Conservation (phyloP, 257 asterid species). For the Eucommia ulmoides region DNA sequence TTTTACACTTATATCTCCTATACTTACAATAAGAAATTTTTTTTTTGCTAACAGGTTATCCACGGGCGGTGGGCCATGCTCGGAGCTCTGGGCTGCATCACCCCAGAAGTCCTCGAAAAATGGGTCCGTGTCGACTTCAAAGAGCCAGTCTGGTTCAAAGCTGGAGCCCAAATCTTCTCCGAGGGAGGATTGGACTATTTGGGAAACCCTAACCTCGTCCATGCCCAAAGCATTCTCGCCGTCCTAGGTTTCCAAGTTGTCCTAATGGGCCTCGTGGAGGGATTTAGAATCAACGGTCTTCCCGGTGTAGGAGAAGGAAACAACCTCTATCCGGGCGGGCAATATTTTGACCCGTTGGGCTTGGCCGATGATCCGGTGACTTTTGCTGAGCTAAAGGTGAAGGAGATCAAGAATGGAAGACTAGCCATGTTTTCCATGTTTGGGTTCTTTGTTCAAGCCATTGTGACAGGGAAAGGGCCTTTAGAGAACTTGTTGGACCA, state of each 20-base stretch:
- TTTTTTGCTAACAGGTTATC: slow-evolving; percentile 58
- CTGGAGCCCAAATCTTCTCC: slow-evolving; percentile 65
- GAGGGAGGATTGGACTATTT: slow-evolving; percentile 72
- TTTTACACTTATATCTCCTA: too few relatives aligned
- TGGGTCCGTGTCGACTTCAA: slow-evolving; percentile 48
- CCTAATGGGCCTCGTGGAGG: slow-evolving; percentile 75
- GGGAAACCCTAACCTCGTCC: slow-evolving; percentile 73
- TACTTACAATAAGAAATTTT: too few relatives aligned
- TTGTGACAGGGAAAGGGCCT: slow-evolving; percentile 55
- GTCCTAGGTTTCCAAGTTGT: slow-evolving; percentile 73
- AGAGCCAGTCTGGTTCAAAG: slow-evolving; percentile 86
- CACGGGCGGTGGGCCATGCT: slow-evolving; percentile 81
- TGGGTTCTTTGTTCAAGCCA: slow-evolving; percentile 60
- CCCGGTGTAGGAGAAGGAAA: slow-evolving; percentile 82
- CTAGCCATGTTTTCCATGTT: slow-evolving; percentile 83
- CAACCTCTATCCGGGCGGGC: slow-evolving; percentile 78
- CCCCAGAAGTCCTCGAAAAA: slow-evolving; percentile 61
- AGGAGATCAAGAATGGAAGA: slow-evolving; percentile 74
- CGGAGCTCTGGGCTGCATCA: slow-evolving; percentile 68
- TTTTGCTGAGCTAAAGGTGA: slow-evolving; percentile 68
- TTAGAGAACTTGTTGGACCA: slow-evolving; percentile 64
- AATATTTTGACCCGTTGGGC: slow-evolving; percentile 72
- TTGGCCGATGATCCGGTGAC: slow-evolving; percentile 60
- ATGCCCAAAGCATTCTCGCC: slow-evolving; percentile 75
- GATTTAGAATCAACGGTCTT: slow-evolving; percentile 62